Percentiles rank a stretch among this genome's conserved stretches.
Evolutionary conservation across 768 basidiomycete genomes (phyloP).

Genomic region (Rhodotorula kratochvilovae): DNA sequence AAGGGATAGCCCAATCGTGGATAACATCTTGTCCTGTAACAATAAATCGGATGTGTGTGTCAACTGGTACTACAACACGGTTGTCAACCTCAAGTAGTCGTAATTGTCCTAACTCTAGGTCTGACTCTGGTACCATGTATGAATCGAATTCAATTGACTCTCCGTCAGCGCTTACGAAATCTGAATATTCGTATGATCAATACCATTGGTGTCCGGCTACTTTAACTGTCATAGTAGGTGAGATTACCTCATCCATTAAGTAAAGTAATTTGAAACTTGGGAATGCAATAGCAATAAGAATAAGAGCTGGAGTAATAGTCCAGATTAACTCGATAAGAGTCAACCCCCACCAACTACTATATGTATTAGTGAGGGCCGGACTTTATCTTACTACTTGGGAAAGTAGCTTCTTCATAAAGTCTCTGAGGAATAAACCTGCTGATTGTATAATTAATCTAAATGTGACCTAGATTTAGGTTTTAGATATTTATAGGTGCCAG

Average conservation of each 20-base stretch:
- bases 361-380: too few relatives aligned
- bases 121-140: slow-evolving; percentile 40
- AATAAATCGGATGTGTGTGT: slow-evolving; percentile 44
- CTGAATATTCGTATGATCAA: slow-evolving; percentile 39
- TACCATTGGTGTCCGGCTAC: slow-evolving; percentile 40
- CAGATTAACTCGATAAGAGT: slow-evolving; percentile 39
- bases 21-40: slow-evolving; percentile 45
- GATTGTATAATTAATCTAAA: too few relatives aligned
- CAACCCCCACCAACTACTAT: too few relatives aligned
- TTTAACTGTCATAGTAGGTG: slow-evolving; percentile 39
- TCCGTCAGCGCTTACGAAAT: slow-evolving; percentile 39
- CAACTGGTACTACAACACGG: slow-evolving; percentile 42
- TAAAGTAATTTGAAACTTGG: slow-evolving; percentile 41
- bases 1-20: slow-evolving; percentile 45
- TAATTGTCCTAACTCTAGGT: slow-evolving; percentile 43
- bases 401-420: too few relatives aligned
- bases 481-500: too few relatives aligned
- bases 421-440: too few relatives aligned
- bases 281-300: slow-evolving; percentile 39
- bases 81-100: slow-evolving; percentile 43
- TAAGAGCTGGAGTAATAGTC: slow-evolving; percentile 40
- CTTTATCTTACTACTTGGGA: too few relatives aligned
- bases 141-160: slow-evolving; percentile 41
- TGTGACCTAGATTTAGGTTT: too few relatives aligned
- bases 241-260: slow-evolving; percentile 41